These are phyloP conservation scores for Ganoderma sp. DNA, from an alignment of 1,284 basidiomycete species.

Conservation along the genomic window DNA sequence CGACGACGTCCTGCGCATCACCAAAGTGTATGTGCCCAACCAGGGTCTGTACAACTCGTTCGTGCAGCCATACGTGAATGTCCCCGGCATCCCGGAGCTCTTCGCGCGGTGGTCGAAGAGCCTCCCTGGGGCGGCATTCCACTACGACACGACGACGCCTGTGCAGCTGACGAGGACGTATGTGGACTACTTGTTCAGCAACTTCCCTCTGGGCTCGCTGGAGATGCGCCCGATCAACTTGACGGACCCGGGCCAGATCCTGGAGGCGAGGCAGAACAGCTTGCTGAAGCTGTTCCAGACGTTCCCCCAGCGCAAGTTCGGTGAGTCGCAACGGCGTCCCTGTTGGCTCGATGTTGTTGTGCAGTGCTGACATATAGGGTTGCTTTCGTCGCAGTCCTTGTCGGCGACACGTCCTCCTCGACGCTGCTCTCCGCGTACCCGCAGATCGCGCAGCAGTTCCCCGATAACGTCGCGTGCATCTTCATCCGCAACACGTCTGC, in stretches of 20 bases:
- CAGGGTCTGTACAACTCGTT: conserved; percentile 43
- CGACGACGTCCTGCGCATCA: conserved; percentile 43
- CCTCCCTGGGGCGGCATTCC: conserved; percentile 39
- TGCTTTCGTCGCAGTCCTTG: conserved; percentile 30
- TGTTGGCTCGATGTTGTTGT: too few species aligned
- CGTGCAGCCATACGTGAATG: conserved; percentile 40
- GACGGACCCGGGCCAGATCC: conserved; percentile 37
- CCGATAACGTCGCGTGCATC: conserved; percentile 40
- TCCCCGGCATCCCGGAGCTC: conserved; percentile 40
- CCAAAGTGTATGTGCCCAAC: conserved; percentile 42
- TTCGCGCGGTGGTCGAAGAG: conserved; percentile 38
- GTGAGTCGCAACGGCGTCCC: conserved; percentile 18
- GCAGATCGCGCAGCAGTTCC: conserved; percentile 38
- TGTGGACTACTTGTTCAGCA: conserved; percentile 40
- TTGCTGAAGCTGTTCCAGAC: conserved; percentile 41
- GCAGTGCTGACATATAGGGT: too few species aligned
- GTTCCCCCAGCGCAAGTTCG: conserved; percentile 41
- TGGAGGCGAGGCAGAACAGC: conserved; percentile 40
- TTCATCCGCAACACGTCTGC: conserved; percentile 42
- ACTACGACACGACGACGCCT: conserved; percentile 44
- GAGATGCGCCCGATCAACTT: conserved; percentile 44
- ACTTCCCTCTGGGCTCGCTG: conserved; percentile 41
- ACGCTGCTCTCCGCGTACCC: conserved; percentile 42
- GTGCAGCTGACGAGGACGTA: conserved; percentile 42
- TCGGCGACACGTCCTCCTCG: conserved; percentile 41